These are phyloP conservation scores for Tricholoma sp. DNA, from an alignment of 768 basidiomycete genomes.

Conservation along the genomic window DNA sequence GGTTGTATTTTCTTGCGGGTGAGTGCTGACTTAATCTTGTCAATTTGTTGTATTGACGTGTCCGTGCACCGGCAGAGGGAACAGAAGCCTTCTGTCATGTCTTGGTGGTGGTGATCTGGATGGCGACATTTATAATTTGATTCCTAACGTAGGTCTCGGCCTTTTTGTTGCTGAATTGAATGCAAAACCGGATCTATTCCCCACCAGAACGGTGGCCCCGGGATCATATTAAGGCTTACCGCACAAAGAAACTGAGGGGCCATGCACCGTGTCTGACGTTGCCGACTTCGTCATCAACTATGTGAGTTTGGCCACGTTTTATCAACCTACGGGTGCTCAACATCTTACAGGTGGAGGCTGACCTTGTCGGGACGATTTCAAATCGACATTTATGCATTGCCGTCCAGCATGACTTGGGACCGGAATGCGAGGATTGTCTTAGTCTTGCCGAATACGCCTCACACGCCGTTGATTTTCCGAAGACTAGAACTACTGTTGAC, in stretches of 20 bases:
- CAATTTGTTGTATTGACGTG: background rate
- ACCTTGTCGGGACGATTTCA: constrained; percentile 37
- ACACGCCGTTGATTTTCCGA: constrained; percentile 44
- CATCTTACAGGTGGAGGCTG: too few relatives aligned
- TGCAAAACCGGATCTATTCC: too few relatives aligned
- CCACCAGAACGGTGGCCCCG: too few relatives aligned
- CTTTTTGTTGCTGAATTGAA: background rate
- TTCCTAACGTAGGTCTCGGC: constrained; percentile 30
- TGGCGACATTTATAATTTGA: constrained; percentile 48
- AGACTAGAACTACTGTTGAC: constrained; percentile 38
- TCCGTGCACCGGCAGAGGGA: constrained; percentile 26
- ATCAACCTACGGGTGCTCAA: too few relatives aligned
- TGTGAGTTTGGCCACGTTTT: too few relatives aligned
- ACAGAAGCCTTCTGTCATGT: constrained; percentile 38
- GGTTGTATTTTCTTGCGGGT: constrained; percentile 49
- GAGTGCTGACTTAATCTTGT: constrained; percentile 5
- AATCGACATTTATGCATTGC: constrained; percentile 39
- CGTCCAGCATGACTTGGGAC: constrained; percentile 27
- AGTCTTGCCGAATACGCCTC: constrained; percentile 39
- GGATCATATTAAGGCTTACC: too few relatives aligned
- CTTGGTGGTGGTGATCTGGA: constrained; percentile 53
- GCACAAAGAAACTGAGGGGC: too few relatives aligned
- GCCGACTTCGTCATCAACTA: too few relatives aligned
- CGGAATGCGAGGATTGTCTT: constrained; percentile 31
- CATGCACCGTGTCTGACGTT: too few relatives aligned